These are phyloP conservation scores for Boletellus ananas DNA, from an alignment of 768 basidiomycete species.

Conservation along the genomic window DNA sequence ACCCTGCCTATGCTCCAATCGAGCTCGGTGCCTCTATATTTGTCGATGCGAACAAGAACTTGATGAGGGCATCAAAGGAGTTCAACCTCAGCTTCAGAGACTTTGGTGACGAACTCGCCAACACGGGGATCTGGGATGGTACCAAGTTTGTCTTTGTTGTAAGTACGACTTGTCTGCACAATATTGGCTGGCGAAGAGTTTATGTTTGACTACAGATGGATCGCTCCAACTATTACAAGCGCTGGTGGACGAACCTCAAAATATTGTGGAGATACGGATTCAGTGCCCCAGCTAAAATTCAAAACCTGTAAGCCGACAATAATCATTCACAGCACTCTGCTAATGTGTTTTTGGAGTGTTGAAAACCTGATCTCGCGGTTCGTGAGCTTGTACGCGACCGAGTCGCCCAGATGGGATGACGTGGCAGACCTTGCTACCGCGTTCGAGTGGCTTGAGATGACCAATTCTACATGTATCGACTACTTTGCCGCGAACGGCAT, in stretches of 20 bases:
- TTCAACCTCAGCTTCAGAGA: constrained; percentile 62
- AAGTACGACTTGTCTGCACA: constrained; percentile 17
- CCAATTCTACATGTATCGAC: constrained; percentile 50
- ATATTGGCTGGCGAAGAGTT: too few species aligned
- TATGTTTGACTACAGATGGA: constrained; percentile 34
- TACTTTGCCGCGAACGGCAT: constrained; percentile 57
- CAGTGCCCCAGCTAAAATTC: constrained; percentile 52
- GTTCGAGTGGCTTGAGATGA: constrained; percentile 48
- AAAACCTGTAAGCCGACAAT: constrained; percentile 44
- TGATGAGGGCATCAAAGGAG: constrained; percentile 72
- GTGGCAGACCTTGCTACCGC: constrained; percentile 52
- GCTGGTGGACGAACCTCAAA: constrained; percentile 73
- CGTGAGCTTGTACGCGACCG: constrained; percentile 49
- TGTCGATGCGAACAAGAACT: constrained; percentile 67
- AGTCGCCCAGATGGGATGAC: constrained; percentile 59
- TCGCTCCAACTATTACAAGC: constrained; percentile 33
- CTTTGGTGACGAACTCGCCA: constrained; percentile 47
- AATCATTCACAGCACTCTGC: not conserved
- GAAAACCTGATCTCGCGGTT: constrained; percentile 49
- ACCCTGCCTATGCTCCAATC: constrained; percentile 53
- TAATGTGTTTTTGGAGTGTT: constrained; percentile 42
- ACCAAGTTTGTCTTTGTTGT: constrained; percentile 63
- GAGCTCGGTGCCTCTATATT: constrained; percentile 92
- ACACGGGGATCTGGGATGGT: constrained; percentile 82
- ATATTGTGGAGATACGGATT: constrained; percentile 77